These are phyloP conservation scores for Seminavis robusta DNA, from an alignment of 108 stramenopile genomes.

Conservation along the genomic window DNA sequence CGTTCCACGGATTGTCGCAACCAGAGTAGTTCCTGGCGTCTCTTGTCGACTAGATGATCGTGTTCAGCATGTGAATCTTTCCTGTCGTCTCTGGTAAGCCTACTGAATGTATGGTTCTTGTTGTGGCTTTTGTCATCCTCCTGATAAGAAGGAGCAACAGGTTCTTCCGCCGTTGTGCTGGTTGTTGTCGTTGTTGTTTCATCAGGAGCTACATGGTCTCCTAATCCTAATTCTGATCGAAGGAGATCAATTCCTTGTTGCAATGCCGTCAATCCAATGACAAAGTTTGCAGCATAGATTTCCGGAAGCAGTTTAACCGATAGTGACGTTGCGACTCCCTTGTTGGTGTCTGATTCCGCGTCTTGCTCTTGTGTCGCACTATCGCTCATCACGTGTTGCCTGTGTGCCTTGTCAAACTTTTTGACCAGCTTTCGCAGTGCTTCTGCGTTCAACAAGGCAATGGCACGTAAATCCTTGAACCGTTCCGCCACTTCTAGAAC, in stretches of 20 bases:
- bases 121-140: background rate
- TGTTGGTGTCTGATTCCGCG: background rate
- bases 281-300: constrained; percentile 48
- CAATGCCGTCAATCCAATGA: constrained; percentile 34
- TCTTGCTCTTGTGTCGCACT: background rate
- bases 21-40: constrained; percentile 61
- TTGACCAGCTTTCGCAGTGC: constrained; percentile 71
- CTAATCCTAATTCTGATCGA: constrained; percentile 33
- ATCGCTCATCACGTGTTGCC: constrained; percentile 3
- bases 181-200: too few species aligned
- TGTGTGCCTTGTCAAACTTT: constrained; percentile 76
- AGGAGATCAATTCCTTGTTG: constrained; percentile 44
- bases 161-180: too few species aligned
- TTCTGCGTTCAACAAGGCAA: constrained; percentile 59
- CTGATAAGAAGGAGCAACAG: background rate
- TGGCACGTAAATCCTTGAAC: constrained; percentile 49
- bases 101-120: constrained; percentile 3
- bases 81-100: background rate
- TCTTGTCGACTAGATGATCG: constrained; percentile 5
- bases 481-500: constrained; percentile 44
- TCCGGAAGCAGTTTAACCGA: constrained; percentile 45
- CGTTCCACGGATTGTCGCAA: constrained; percentile 33
- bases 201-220: too few species aligned
- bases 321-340: constrained; percentile 12
- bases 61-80: constrained; percentile 17